These are phyloP conservation scores for Lecanicillium sp. DNA, from an alignment of 2,329 filamentous ascomycete genomes.

Conservation along the genomic window DNA sequence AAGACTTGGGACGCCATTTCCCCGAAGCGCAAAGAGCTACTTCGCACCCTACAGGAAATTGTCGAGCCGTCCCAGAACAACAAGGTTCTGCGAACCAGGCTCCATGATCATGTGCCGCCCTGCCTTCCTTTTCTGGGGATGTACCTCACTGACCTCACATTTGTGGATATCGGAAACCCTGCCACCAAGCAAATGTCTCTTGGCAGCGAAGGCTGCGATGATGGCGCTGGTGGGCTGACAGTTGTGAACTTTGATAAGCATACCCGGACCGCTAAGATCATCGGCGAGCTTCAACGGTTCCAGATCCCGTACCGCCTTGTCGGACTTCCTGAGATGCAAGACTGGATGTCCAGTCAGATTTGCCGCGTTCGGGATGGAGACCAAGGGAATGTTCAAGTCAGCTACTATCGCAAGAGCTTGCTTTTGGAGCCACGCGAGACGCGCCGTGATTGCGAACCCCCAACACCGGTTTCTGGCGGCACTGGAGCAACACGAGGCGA, in stretches of 20 bases:
- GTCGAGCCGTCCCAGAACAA: conserved; percentile 90
- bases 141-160: conserved; percentile 90
- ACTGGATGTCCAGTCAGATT: conserved; percentile 84
- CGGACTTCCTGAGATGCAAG: conserved; percentile 80
- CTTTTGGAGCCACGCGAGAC: conserved; percentile 69
- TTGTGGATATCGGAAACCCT: conserved; percentile 90
- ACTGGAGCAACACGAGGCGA: conserved; percentile 28
- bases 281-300: conserved; percentile 91
- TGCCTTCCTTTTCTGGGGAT: conserved; percentile 95
- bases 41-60: conserved; percentile 73
- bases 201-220: conserved; percentile 43
- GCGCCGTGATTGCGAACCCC: conserved; percentile 24
- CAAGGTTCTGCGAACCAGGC: conserved; percentile 71
- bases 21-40: conserved; percentile 69
- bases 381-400: conserved; percentile 49
- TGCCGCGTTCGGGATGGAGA: conserved; percentile 60
- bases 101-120: conserved; percentile 81
- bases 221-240: conserved; percentile 57
- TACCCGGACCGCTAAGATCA: conserved; percentile 87
- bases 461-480: conserved; percentile 20
- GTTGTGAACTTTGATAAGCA: conserved; percentile 99
- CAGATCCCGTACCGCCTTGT: conserved; percentile 84
- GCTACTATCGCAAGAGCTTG: conserved; percentile 73
- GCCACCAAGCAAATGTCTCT: conserved; percentile 65
- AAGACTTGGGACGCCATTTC: conserved; percentile 90